Base-by-base conservation (phyloP, 1,139 yeast species). In the Suhomyces anneliseae region DNA sequence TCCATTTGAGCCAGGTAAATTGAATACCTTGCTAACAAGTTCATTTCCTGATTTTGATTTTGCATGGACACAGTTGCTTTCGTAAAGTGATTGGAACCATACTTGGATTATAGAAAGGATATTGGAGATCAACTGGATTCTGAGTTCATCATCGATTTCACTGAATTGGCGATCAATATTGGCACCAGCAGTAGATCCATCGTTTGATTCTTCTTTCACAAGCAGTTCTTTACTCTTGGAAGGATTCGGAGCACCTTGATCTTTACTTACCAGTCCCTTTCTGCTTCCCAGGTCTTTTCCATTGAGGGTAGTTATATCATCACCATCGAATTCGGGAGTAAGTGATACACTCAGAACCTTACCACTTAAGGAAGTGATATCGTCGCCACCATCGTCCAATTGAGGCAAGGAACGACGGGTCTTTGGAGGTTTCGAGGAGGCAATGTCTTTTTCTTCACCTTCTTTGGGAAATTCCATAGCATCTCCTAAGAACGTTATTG, bases 251-350 rank as follows among this genome's bases (percentile, higher is more conserved):
- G 4, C 24, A 19, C 6, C 24, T 19, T 19, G 24, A 19, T 19
- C 24, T 19, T 19, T 19, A 19, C 6, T 9, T 4, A 29, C 32
- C 32, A 29, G 32, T 9, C 32, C 32, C 11, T 29, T 29, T 29
- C 32, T 29, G 24, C 6, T 19, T 19, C 6, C 24, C 24, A 19
- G 24, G 19, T 36, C 26, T 26, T 47, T 50, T 12, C 61, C 62
- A 42, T 51, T 55, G 45, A 60, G 54, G 7, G 60, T 59, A 27
- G 72, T 68, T 32, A 69, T 64, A 50, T 68, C 73, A 27, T 64
- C 72, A 34, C 68, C 69, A 36, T 64, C 68, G 2, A 43, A 27
- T 19, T 58, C 59, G 7, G 46, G 49, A 12, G 44, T 43, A 10
- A 43, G 15, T 6, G 49, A 39, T 4, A 36, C 43, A 14, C 42